These are phyloP conservation scores for Isatis tinctoria DNA, from an alignment of 345 rosid species.

Conservation along the genomic window DNA sequence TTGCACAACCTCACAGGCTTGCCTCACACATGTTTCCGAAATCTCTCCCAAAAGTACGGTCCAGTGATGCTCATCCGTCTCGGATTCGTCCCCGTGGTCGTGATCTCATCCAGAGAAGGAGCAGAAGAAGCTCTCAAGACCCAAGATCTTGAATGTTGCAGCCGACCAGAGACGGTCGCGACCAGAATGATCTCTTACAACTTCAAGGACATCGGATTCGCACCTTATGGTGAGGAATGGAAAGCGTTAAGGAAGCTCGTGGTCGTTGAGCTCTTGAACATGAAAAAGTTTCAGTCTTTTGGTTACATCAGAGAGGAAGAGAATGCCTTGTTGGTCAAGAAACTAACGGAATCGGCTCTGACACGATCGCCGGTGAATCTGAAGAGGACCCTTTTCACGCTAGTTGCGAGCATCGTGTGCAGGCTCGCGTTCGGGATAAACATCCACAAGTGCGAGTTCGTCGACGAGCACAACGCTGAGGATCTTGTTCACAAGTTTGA, in stretches of 20 bases:
- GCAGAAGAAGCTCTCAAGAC: slow-evolving; percentile 37
- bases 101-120: slow-evolving; percentile 41
- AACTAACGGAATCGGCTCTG: slow-evolving; percentile 18
- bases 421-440: slow-evolving; percentile 40
- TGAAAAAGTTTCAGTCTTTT: slow-evolving; percentile 31
- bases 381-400: slow-evolving; percentile 22
- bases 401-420: slow-evolving; percentile 31
- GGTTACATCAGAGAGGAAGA: slow-evolving; percentile 35
- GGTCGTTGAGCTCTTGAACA: slow-evolving; percentile 31
- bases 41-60: slow-evolving; percentile 41
- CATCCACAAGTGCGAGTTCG: slow-evolving; percentile 22
- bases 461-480: slow-evolving; percentile 14
- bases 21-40: slow-evolving; percentile 30
- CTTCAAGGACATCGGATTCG: slow-evolving; percentile 31
- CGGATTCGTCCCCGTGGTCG: slow-evolving; percentile 38
- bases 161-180: slow-evolving; percentile 31
- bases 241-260: slow-evolving; percentile 35
- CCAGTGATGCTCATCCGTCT: slow-evolving; percentile 43
- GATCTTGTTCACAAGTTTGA: slow-evolving; percentile 33
- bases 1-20: slow-evolving; percentile 38
- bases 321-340: slow-evolving; percentile 22
- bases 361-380: slow-evolving; percentile 23
- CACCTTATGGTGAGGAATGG: slow-evolving; percentile 45
- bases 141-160: slow-evolving; percentile 37
- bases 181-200: slow-evolving; percentile 32